Conservation (phyloP, 306 rosid genomes). For the Cucumis cinereus region DNA sequence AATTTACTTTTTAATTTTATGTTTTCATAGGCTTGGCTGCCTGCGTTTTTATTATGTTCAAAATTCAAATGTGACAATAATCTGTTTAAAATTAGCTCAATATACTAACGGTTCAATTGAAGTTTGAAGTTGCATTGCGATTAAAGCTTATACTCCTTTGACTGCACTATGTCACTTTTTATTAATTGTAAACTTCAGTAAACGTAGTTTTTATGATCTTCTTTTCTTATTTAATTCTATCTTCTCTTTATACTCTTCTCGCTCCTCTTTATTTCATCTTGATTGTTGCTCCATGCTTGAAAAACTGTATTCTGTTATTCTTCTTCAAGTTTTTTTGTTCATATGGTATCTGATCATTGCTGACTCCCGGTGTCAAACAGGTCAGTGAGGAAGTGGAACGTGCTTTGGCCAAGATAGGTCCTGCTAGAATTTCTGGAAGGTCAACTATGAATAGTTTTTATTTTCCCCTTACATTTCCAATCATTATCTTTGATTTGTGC, state of each 20-base stretch:
- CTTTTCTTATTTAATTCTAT: neutral
- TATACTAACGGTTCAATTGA: neutral
- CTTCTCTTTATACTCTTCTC: neutral
- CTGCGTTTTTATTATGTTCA: neutral
- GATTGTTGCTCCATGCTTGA: neutral
- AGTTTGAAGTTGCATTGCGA: neutral
- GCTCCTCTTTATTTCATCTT: neutral
- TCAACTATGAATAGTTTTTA: neutral
- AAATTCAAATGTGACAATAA: neutral
- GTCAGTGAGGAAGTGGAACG: conserved; percentile 82
- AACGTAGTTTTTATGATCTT: neutral
- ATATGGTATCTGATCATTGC: neutral
- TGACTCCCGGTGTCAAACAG: conserved; percentile 19
- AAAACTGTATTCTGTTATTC: neutral
- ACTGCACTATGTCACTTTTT: neutral
- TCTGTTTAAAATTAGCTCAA: neutral
- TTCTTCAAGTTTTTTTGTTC: neutral
- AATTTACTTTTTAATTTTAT: neutral
- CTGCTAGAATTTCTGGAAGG: conserved; percentile 64
- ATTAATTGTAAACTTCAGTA: neutral
- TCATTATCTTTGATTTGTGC: neutral
- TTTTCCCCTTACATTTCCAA: neutral
- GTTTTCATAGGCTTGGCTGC: neutral
- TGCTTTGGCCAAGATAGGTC: conserved; percentile 61
- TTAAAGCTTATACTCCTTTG: neutral